Base-by-base conservation (phyloP, 2,329 filamentous ascomycete genomes). In the Dichotomopilus funicola region DNA sequence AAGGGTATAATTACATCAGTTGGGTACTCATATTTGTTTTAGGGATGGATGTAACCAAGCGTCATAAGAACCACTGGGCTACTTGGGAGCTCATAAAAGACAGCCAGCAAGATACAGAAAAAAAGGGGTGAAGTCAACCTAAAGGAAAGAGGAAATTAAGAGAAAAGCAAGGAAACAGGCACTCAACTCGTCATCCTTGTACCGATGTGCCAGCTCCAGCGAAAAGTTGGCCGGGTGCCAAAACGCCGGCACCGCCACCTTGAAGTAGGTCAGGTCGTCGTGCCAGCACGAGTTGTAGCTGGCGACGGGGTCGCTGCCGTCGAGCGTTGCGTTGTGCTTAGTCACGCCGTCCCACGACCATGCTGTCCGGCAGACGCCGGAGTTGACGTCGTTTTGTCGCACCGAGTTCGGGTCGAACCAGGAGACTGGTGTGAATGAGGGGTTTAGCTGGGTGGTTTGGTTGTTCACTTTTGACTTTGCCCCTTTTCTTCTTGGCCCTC, bases 381-480 rank as follows among this genome's bases (percentile, higher is more conserved):
- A 59, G 0, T 62, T 60, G 27, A 65, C 56, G 12, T 61, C 59
- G 61, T 68, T 68, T 45, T 67, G 56, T 31, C 44, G 49, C 42
- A 64, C 64, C 2, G 66, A 66, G 59, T 68, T 68, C 38, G 65
- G 66, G 55, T 68, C 66, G 45, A 60, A 61, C 65, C 64, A 66
- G 45, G 62, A 45, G 55, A 66, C 65, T 67, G 33, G 5, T 33
- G 9, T 1, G 19, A 27, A 3, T 27, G 19, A 27, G 19, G 19
- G 19, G 19, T 27, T 27, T 27, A 27, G 19, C 19, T 27, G 19
- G 33, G 45, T 59, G 33, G 51, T 44, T 51, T 59, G 33, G 51
- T 44, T 51, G 38, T 8, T 46, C 11, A 11, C 1, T n/a, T n/a
- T 45, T 36, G 10, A 13, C 44, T 7, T 36, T 11, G 10, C 6